These are phyloP conservation scores for Paraphoma sp. DNA, from an alignment of 2,329 filamentous ascomycete species.

Conservation along the genomic window DNA sequence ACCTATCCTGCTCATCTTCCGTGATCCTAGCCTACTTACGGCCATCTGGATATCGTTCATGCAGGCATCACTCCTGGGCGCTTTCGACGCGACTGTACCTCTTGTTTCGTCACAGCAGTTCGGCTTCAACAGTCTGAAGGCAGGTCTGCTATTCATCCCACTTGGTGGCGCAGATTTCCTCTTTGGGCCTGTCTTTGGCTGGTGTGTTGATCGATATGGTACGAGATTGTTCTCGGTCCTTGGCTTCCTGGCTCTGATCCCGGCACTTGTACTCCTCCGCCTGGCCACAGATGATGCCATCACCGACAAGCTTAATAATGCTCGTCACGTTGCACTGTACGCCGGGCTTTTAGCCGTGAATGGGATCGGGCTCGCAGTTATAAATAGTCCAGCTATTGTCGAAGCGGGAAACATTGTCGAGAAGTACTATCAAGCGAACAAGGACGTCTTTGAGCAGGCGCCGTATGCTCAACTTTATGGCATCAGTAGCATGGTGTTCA, in stretches of 20 bases:
- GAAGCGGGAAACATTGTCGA: slow-evolving; percentile 64
- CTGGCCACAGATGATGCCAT: slow-evolving; percentile 39
- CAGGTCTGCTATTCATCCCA: slow-evolving; percentile 56
- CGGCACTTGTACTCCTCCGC: slow-evolving; percentile 52
- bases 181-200: slow-evolving; percentile 56
- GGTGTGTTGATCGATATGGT: slow-evolving; percentile 55
- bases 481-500: slow-evolving; percentile 69
- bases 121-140: slow-evolving; percentile 52
- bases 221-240: slow-evolving; percentile 52
- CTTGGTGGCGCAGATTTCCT: slow-evolving; percentile 54
- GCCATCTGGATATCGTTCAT: slow-evolving; percentile 42
- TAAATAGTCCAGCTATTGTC: slow-evolving; percentile 63
- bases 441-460: slow-evolving; percentile 61
- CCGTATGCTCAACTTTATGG: slow-evolving; percentile 72
- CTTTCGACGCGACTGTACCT: slow-evolving; percentile 58
- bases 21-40: slow-evolving; percentile 38
- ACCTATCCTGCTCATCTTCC: slow-evolving; percentile 57
- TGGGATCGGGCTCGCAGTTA: slow-evolving; percentile 61
- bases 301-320: slow-evolving; percentile 16
- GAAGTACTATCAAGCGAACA: slow-evolving; percentile 62
- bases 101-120: slow-evolving; percentile 53
- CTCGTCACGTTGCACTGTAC: slow-evolving; percentile 54
- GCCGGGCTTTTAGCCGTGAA: slow-evolving; percentile 54
- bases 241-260: slow-evolving; percentile 53
- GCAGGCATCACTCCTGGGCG: slow-evolving; percentile 48